Percentiles rank a stretch among this genome's conserved stretches.
Conservation (phyloP, 352 stramenopile species). For the Saprolegnia parasitica region DNA sequence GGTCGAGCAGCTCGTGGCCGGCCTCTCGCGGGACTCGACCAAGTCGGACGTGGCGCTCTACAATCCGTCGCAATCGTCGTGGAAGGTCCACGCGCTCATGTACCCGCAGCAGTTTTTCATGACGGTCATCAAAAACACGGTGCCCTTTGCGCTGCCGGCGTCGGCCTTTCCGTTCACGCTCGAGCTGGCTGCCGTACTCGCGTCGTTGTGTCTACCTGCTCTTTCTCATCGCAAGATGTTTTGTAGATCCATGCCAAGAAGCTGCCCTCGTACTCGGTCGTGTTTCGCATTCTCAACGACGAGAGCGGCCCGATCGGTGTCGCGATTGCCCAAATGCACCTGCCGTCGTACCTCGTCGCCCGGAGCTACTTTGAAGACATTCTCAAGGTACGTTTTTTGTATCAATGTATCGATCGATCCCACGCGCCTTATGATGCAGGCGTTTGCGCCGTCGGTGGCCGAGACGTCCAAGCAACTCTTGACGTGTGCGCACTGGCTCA, state of each 20-base stretch:
- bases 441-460: conserved; percentile 60
- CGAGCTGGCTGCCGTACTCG: conserved; percentile 44
- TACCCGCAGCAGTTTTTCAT: conserved; percentile 57
- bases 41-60: conserved; percentile 35
- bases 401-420: background rate
- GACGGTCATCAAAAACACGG: conserved; percentile 34
- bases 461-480: conserved; percentile 71
- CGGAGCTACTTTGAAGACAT: conserved; percentile 49
- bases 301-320: conserved; percentile 62
- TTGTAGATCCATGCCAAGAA: conserved; percentile 49
- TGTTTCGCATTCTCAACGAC: conserved; percentile 69
- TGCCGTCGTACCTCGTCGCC: conserved; percentile 61
- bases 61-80: conserved; percentile 32
- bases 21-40: conserved; percentile 20
- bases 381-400: conserved; percentile 40
- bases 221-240: background rate
- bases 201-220: too few species aligned
- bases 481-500: conserved; percentile 49
- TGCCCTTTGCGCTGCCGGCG: conserved; percentile 43
- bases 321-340: conserved; percentile 57
- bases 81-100: conserved; percentile 47
- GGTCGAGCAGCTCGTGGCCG: conserved; percentile 42
- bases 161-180: conserved; percentile 37
- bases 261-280: conserved; percentile 58
- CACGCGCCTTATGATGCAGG: conserved; percentile 31